Conservation (phyloP, 768 basidiomycete species). For the Kwoniella shandongensis region DNA sequence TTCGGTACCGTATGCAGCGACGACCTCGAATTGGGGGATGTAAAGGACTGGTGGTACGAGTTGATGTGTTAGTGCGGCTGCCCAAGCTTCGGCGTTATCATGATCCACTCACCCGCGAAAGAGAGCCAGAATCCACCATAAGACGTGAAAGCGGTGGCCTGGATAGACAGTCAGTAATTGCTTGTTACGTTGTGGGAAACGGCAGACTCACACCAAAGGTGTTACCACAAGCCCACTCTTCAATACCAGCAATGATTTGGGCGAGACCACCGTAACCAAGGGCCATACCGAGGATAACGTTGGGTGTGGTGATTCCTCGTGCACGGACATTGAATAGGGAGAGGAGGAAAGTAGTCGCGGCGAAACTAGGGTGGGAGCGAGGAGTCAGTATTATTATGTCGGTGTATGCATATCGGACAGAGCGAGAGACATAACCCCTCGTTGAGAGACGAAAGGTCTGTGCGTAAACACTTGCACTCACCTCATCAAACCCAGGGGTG, state of each 20-base stretch:
- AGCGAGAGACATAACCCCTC: not conserved
- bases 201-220: conserved; percentile 50
- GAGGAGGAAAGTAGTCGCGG: conserved; percentile 53
- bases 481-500: conserved; percentile 50
- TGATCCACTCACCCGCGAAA: conserved; percentile 33
- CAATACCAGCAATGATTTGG: conserved; percentile 83
- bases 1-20: conserved; percentile 28
- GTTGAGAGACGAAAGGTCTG: not conserved
- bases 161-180: not conserved
- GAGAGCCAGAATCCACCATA: conserved; percentile 53
- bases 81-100: not conserved
- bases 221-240: conserved; percentile 55
- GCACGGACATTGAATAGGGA: conserved; percentile 50
- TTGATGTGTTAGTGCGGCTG: no score
- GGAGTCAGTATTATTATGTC: not conserved
- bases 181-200: not conserved
- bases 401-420: not conserved
- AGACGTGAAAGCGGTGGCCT: conserved; percentile 47
- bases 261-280: conserved; percentile 78
- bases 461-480: conserved; percentile 6
- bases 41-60: conserved; percentile 22
- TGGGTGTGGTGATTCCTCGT: conserved; percentile 37
- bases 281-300: conserved; percentile 68
- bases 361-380: conserved; percentile 28
- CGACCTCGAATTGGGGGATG: conserved; percentile 45